Evolutionary conservation across 768 basidiomycete genomes (phyloP).

Genomic region (Rhodotorula kratochvilovae): DNA sequence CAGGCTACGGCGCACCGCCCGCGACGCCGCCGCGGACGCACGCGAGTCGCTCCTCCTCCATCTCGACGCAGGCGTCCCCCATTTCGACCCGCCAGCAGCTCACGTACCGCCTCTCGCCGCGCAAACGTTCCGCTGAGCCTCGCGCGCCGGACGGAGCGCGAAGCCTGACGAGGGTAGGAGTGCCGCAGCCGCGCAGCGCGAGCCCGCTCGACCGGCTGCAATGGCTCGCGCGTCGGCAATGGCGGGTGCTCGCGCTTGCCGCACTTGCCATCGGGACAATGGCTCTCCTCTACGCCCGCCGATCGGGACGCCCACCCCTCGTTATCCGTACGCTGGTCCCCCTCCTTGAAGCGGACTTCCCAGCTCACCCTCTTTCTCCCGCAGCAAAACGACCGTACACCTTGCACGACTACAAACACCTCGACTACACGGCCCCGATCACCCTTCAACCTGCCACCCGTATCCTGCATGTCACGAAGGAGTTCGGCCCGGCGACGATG

Average conservation of each 20-base stretch:
- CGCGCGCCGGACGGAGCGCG: too few relatives aligned
- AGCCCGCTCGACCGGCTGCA: neutral
- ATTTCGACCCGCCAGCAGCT: neutral
- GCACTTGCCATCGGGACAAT: neutral
- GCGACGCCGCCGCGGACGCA: neutral
- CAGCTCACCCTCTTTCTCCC: neutral
- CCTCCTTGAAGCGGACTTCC: too few relatives aligned
- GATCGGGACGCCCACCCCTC: neutral
- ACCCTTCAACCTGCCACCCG: slow-evolving; percentile 3
- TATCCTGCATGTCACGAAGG: slow-evolving; percentile 29
- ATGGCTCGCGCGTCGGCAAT: neutral
- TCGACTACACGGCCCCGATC: neutral
- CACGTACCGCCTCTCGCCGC: neutral
- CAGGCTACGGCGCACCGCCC: neutral
- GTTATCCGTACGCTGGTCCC: neutral
- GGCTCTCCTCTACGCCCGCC: neutral
- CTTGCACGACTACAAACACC: slow-evolving; percentile 3
- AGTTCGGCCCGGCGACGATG: slow-evolving; percentile 32
- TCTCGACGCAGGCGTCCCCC: neutral
- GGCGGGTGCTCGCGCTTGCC: neutral
- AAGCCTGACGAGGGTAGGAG: too few relatives aligned
- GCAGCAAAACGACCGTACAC: neutral
- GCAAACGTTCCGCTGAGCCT: neutral
- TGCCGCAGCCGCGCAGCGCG: too few relatives aligned
- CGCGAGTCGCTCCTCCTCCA: neutral